These are phyloP conservation scores for Massariosphaeria phaeospora DNA, from an alignment of 495 filamentous ascomycete genomes.

Conservation along the genomic window DNA sequence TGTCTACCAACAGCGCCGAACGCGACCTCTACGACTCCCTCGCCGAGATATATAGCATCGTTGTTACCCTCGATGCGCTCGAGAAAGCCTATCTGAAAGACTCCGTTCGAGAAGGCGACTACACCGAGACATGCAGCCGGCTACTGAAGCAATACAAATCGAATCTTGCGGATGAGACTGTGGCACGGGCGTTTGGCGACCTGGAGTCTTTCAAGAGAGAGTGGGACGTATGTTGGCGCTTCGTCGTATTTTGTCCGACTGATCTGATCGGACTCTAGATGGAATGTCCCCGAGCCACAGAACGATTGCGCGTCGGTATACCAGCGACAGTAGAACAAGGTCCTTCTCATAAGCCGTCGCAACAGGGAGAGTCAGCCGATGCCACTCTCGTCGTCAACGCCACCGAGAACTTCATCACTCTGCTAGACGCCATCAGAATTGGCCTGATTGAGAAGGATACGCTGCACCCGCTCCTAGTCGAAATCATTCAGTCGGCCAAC, in stretches of 20 bases:
- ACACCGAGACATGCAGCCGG: slow-evolving; percentile 90
- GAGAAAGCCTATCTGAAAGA: slow-evolving; percentile 98
- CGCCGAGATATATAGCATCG: slow-evolving; percentile 95
- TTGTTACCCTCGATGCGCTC: slow-evolving; percentile 88
- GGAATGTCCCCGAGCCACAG: slow-evolving; percentile 89
- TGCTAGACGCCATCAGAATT: slow-evolving; percentile 87
- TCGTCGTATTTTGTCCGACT: background rate
- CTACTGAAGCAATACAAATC: slow-evolving; percentile 96
- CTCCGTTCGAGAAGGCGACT: slow-evolving; percentile 83
- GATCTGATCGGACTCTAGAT: slow-evolving; percentile 51
- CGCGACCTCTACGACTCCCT: slow-evolving; percentile 93
- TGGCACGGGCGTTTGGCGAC: slow-evolving; percentile 74
- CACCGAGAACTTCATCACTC: slow-evolving; percentile 97
- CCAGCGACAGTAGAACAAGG: slow-evolving; percentile 56
- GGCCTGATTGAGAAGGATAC: slow-evolving; percentile 90
- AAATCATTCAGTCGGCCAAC: slow-evolving; percentile 93
- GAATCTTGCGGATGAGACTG: slow-evolving; percentile 79
- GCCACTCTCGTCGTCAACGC: slow-evolving; percentile 76
- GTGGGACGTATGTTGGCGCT: slow-evolving; percentile 67
- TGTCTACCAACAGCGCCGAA: slow-evolving; percentile 76
- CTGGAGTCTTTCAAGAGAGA: slow-evolving; percentile 89
- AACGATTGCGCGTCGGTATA: slow-evolving; percentile 85
- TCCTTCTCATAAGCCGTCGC: slow-evolving; percentile 44
- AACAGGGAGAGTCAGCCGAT: slow-evolving; percentile 48
- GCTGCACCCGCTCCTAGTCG: slow-evolving; percentile 84